Percentiles rank a stretch among this genome's conserved stretches.
Evolutionary conservation across 1,284 basidiomycete species (phyloP).

Genomic region (Malassezia dermatis): DNA sequence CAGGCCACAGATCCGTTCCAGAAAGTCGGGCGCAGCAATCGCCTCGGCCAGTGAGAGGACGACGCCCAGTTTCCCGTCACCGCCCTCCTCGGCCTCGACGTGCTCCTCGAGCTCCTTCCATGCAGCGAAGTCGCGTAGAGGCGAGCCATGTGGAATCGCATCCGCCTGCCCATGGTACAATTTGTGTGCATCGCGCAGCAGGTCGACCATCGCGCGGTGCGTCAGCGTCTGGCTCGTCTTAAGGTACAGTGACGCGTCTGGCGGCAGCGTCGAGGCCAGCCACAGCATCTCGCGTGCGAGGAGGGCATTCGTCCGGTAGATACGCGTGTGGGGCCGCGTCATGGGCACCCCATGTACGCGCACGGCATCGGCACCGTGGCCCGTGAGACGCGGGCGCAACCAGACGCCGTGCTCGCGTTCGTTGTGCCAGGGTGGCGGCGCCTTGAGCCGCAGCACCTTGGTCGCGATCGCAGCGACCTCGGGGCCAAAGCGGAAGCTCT

Average conservation of each 20-base stretch:
- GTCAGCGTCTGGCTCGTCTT: slow-evolving; percentile 32
- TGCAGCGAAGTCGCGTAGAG: slow-evolving; percentile 32
- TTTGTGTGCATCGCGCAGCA: slow-evolving; percentile 34
- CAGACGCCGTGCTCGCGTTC: slow-evolving; percentile 5
- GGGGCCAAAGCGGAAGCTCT: slow-evolving; percentile 40
- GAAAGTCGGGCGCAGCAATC: slow-evolving; percentile 26
- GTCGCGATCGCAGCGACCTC: slow-evolving; percentile 28
- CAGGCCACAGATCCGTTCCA: slow-evolving; percentile 23
- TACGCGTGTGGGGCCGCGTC: slow-evolving; percentile 24
- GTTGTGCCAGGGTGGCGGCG: slow-evolving; percentile 27
- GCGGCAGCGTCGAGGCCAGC: slow-evolving; percentile 20
- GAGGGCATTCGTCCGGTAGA: slow-evolving; percentile 34
- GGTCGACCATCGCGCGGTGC: slow-evolving; percentile 22
- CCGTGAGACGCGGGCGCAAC: slow-evolving; percentile 22
- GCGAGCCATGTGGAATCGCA: slow-evolving; percentile 22
- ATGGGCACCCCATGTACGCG: not conserved
- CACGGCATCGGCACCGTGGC: slow-evolving; percentile 20
- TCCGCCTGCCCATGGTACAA: slow-evolving; percentile 25
- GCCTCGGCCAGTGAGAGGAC: slow-evolving; percentile 26
- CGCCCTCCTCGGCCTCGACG: slow-evolving; percentile 34
- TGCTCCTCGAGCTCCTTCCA: slow-evolving; percentile 40
- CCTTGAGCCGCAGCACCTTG: slow-evolving; percentile 27
- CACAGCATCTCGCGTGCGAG: slow-evolving; percentile 31
- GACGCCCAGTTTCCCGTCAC: slow-evolving; percentile 29
- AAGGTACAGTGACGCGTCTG: slow-evolving; percentile 26